Evolutionary conservation across 441 rosid species (phyloP), one percentile per base, ranked within the genome.

Genomic region (Pelargonium australe): DNA sequence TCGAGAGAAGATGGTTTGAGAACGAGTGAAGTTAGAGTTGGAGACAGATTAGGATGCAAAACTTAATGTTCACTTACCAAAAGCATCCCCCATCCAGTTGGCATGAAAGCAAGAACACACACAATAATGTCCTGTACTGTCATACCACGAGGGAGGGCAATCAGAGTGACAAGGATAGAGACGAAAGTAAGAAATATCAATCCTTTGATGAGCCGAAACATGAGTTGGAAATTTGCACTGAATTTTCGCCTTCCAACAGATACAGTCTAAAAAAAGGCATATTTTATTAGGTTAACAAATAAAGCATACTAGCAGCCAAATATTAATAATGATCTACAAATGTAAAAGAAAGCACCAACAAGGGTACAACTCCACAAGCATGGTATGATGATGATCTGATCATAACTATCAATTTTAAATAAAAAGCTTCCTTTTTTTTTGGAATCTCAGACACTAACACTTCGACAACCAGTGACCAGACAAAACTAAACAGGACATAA

Each of bases 41-140:
- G 37, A 16, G 69, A 47, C 20, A 25, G 7, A 49, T 12, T 41
- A 19, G 0, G 61, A 66, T 40, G 34, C 14, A 40, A 41, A 4
- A 13, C 47, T 34, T 13, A 44, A 11, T 4, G 20, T 41, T 65
- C 12, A 77, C 92, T 84, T 80, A 92, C 97, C 95, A 88, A 79
- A 63, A 96, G 91, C 95, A 96, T 82, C 8, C 97, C 98, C 99
- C 99, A 96, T 9, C 99, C 97, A 5, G 97, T 96, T 14, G 98
- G 99, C 98, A 91, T 91, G 82, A 96, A 96, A 69, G 97, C 98
- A 70, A 96, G 94, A 72, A 96, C 77, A 83, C 99, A 91, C 4
- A 96, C 94, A 65, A 96, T 55, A 53, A 93, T 85, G 83, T 95
- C 99, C 71, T 76, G 89, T 51, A 85, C 65, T 3, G 98, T 87